Evolutionary conservation across 805 yeast genomes (phyloP).

Genomic region (Monosporozyma siamensis): DNA sequence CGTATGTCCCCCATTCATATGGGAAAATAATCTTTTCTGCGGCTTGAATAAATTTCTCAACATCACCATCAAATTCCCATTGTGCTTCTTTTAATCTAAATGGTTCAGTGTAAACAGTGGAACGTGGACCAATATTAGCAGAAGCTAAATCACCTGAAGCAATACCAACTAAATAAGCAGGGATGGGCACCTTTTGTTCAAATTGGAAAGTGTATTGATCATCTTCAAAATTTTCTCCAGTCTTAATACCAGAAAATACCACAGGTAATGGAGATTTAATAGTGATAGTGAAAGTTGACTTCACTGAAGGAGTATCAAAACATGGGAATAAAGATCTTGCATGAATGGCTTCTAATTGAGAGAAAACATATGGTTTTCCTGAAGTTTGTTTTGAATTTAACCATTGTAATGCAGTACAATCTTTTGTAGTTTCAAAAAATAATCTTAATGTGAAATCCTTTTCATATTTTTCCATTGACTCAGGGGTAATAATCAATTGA

Average conservation of each 20-base stretch:
- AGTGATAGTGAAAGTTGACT: slow-evolving; percentile 50
- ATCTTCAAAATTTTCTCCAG: slow-evolving; percentile 3
- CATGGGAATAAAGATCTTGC: slow-evolving; percentile 83
- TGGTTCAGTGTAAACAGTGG: slow-evolving; percentile 75
- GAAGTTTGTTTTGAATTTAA: slow-evolving; percentile 64
- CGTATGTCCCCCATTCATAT: slow-evolving; percentile 80
- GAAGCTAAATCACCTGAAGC: slow-evolving; percentile 72
- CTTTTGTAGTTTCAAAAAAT: slow-evolving; percentile 57
- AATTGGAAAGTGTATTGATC: slow-evolving; percentile 36
- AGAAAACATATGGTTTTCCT: slow-evolving; percentile 61
- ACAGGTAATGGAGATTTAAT: slow-evolving; percentile 59
- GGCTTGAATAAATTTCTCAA: slow-evolving; percentile 66
- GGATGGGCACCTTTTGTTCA: slow-evolving; percentile 73
- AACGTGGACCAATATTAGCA: slow-evolving; percentile 75
- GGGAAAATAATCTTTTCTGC: slow-evolving; percentile 66
- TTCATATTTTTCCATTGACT: background rate
- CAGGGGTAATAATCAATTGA: slow-evolving; percentile 34
- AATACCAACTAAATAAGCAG: slow-evolving; percentile 73
- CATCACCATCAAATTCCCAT: slow-evolving; percentile 72
- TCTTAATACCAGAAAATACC: slow-evolving; percentile 59
- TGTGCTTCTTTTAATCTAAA: slow-evolving; percentile 54
- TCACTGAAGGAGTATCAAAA: slow-evolving; percentile 83
- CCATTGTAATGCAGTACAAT: slow-evolving; percentile 84
- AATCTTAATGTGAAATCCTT: slow-evolving; percentile 30
- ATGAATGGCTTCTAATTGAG: slow-evolving; percentile 88